Evolutionary conservation across 129 eudicot species (phyloP).

Genomic region (Saposhnikovia divaricata): DNA sequence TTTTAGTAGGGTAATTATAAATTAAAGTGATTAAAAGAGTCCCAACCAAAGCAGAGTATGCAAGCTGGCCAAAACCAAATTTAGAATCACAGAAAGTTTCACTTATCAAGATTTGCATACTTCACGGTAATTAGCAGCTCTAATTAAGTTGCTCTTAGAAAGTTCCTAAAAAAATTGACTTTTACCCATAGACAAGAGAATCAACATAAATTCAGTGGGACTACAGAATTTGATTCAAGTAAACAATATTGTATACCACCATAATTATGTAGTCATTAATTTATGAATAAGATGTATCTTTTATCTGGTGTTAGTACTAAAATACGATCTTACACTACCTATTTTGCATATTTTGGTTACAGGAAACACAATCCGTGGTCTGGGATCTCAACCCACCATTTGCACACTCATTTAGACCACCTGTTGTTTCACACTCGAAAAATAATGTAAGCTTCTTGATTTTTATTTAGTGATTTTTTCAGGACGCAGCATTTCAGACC

Average conservation of each 20-base stretch:
- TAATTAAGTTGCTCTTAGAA: background rate
- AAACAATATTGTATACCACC: background rate
- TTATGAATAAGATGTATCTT: background rate
- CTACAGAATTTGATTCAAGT: background rate
- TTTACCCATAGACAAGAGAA: background rate
- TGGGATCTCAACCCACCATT: constrained; percentile 62
- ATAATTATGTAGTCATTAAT: background rate
- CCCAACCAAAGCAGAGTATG: background rate
- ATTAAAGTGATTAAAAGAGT: background rate
- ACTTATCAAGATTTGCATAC: background rate
- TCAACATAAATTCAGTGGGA: background rate
- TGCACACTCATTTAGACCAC: constrained; percentile 59
- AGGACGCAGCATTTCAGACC: background rate
- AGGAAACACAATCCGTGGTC: constrained; percentile 51
- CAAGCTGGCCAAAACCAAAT: background rate
- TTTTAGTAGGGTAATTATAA: background rate
- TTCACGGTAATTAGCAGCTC: background rate
- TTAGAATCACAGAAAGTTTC: background rate
- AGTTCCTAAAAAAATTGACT: background rate
- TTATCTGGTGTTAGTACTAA: background rate
- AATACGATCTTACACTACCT: constrained; percentile 2
- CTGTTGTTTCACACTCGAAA: constrained; percentile 66
- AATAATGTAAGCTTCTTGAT: constrained; percentile 47
- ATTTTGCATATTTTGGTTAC: constrained; percentile 6
- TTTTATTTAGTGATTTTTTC: background rate